A percentile compares a stretch with the other conserved stretches of the same genome.
Conservation (phyloP, 2,329 filamentous ascomycete species). For the Phialophora tarda region DNA sequence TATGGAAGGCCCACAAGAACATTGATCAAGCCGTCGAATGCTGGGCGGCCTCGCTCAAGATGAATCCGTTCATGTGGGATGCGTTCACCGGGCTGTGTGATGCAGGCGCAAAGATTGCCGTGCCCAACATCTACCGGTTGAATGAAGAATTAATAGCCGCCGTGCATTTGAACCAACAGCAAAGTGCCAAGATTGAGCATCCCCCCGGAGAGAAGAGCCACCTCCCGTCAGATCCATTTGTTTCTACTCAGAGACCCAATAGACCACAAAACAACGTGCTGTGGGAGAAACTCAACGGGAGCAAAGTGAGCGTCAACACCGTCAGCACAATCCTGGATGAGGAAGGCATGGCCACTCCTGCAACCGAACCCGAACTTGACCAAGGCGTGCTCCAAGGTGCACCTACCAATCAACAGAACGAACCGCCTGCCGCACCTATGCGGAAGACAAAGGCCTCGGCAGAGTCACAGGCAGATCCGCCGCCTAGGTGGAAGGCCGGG, state of each 20-base stretch:
- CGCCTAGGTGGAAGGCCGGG: slow-evolving; percentile 68
- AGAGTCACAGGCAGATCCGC: slow-evolving; percentile 60
- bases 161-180: slow-evolving; percentile 43
- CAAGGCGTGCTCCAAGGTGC: slow-evolving; percentile 34
- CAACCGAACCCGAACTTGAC: slow-evolving; percentile 32
- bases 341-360: slow-evolving; percentile 31
- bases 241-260: slow-evolving; percentile 46
- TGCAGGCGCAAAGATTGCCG: slow-evolving; percentile 71
- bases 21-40: slow-evolving; percentile 81
- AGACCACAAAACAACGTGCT: slow-evolving; percentile 47
- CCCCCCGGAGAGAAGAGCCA: slow-evolving; percentile 48
- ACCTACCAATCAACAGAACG: slow-evolving; percentile 43
- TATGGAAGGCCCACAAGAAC: slow-evolving; percentile 80
- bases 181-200: slow-evolving; percentile 40
- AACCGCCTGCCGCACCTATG: slow-evolving; percentile 52
- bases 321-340: slow-evolving; percentile 36
- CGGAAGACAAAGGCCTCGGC: slow-evolving; percentile 62
- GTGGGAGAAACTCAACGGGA: slow-evolving; percentile 57
- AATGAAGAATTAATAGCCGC: slow-evolving; percentile 66
- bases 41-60: slow-evolving; percentile 85
- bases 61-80: slow-evolving; percentile 98
- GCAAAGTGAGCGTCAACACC: slow-evolving; percentile 48
- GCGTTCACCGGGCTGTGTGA: slow-evolving; percentile 89
- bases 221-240: slow-evolving; percentile 52
- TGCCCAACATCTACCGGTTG: slow-evolving; percentile 84